Base-by-base conservation (phyloP, 2,329 filamentous ascomycete species). In the Beauveria sp. region DNA sequence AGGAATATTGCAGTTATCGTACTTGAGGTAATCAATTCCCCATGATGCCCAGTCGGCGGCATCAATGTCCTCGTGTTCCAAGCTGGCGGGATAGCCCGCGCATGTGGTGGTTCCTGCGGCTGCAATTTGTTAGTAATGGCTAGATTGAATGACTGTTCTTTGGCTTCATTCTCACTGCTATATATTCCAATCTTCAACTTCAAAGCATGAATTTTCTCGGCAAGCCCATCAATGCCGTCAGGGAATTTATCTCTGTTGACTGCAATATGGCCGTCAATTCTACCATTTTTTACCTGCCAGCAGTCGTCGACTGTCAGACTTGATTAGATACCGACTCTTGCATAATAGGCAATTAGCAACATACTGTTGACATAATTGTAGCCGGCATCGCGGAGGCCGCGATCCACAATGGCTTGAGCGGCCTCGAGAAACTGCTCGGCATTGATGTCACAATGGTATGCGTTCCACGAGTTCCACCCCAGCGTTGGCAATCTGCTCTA, bases 181-280 rank as follows among this genome's bases (percentile, higher is more conserved):
- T 88, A 88, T 62, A 88, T 86, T 1, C 86, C 86, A 10, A 87
- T 73, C 68, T 88, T 88, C 50, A 88, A 67, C 2, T 83, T 83
- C 64, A 84, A 67, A 2, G 66, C 71, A 63, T 88, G 85, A 22
- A 88, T 76, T 62, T 80, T 68, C 26, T 80, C 71, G 1, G 83
- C 83, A 1, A 82, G 70, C 0, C 79, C 77, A 9, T 75, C 76
- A 63, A 88, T 85, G 0, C 85, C 86, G 20, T 78, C 72, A 0
- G 86, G 85, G 62, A 88, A 88, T 62, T 79, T 82, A 3, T 65
- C 68, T 0, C 71, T 69, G 65, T 85, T 79, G 0, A 79, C 75
- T 3, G 80, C 69, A 5, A 84, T 75, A 46, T 78, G 72, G 1
- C 74, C 66, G 65, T 82, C 74, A 6, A 80, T 74, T 5, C 67